A percentile compares a stretch with the other conserved stretches of the same genome.
Conservation (phyloP, 805 yeast species). For the Schizosaccharomyces japonicus region DNA sequence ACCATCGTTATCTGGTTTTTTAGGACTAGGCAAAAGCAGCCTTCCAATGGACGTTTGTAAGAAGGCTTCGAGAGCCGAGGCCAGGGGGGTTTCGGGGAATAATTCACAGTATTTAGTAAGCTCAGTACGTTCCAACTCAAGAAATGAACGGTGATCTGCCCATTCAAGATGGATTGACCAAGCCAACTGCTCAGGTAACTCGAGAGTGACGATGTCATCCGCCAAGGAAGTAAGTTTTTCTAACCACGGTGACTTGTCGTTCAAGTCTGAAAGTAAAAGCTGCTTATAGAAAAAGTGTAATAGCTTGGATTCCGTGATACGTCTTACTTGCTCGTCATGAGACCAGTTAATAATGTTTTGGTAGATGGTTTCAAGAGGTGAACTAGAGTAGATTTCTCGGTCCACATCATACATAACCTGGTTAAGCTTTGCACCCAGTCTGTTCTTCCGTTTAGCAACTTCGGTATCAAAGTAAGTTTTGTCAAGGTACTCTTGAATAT, state of each 20-base stretch:
- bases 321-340: conserved; percentile 38
- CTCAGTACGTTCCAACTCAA: conserved; percentile 24
- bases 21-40: background rate
- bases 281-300: conserved; percentile 33
- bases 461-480: conserved; percentile 10
- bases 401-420: conserved; percentile 16
- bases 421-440: conserved; percentile 12
- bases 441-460: conserved; percentile 11
- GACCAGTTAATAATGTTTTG: conserved; percentile 31
- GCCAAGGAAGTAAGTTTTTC: conserved; percentile 30
- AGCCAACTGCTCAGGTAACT: conserved; percentile 34
- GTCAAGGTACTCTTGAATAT: conserved; percentile 19
- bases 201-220: conserved; percentile 46
- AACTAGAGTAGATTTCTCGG: conserved; percentile 18
- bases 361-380: conserved; percentile 22
- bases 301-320: conserved; percentile 32
- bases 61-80: conserved; percentile 35
- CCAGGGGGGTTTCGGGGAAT: conserved; percentile 39
- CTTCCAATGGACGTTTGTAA: background rate
- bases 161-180: conserved; percentile 61
- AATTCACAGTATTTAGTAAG: conserved; percentile 28
- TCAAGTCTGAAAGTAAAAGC: conserved; percentile 28
- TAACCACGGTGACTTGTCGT: conserved; percentile 19
- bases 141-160: conserved; percentile 31
- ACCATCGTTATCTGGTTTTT: conserved; percentile 11